A percentile compares a stretch with the other conserved stretches of the same genome.
phyloP scores from a whole-genome alignment of 2,329 filamentous ascomycete genomes.

The Colletotrichum melonis region DNA sequence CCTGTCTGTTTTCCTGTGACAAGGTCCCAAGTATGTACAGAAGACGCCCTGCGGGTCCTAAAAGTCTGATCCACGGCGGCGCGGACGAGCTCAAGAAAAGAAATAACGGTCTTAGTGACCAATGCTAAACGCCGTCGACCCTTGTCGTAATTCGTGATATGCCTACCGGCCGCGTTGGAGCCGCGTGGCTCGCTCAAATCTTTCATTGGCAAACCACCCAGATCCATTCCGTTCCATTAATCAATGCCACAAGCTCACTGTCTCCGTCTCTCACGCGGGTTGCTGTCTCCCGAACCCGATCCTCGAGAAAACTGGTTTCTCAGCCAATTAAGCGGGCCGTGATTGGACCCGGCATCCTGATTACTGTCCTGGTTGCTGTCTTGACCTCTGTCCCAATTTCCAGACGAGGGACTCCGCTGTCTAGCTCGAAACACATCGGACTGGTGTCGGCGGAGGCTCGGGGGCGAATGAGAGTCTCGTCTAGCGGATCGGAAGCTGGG shows the following conservation, averaged over 20 bases:
- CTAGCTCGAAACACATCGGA: constrained; percentile 45
- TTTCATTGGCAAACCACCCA: neutral
- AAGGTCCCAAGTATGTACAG: constrained; percentile 12
- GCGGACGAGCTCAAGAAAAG: neutral
- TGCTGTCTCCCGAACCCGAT: constrained; percentile 26
- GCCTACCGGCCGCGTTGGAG: neutral
- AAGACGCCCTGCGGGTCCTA: neutral
- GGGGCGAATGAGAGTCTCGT: constrained; percentile 52
- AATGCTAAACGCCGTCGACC: constrained; percentile 31
- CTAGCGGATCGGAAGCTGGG: constrained; percentile 40
- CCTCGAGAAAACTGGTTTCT: constrained; percentile 51
- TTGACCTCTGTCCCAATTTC: constrained; percentile 43
- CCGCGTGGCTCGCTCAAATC: neutral
- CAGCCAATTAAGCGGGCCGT: constrained; percentile 56
- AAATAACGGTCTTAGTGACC: neutral
- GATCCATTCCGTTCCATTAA: neutral
- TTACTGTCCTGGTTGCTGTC: constrained; percentile 42
- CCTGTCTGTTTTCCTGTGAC: neutral
- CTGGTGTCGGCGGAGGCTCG: constrained; percentile 46
- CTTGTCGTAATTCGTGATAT: constrained; percentile 32
- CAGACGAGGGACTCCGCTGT: constrained; percentile 53
- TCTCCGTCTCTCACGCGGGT: constrained; percentile 19
- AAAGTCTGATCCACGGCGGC: neutral
- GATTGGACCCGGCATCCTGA: constrained; percentile 47
- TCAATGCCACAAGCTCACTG: neutral